These are phyloP conservation scores for Marsdenia floribunda DNA, from an alignment of 257 asterid species.

Conservation along the genomic window DNA sequence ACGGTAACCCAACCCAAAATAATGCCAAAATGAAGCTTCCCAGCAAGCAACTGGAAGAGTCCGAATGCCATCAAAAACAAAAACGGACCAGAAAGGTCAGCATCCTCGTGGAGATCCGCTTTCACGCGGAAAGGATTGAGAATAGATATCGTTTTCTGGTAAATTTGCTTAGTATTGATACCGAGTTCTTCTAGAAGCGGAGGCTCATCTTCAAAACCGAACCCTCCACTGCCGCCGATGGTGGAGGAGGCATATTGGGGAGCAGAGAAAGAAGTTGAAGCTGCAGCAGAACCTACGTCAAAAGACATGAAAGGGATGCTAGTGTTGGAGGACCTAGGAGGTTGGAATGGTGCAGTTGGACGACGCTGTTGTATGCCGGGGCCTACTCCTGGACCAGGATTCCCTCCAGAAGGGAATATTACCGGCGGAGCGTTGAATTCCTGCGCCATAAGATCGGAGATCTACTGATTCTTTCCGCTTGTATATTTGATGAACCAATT, in stretches of 20 bases:
- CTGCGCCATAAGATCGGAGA: constrained; percentile 56
- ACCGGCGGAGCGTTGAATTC: constrained; percentile 89
- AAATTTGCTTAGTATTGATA: constrained; percentile 82
- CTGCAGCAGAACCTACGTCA: constrained; percentile 66
- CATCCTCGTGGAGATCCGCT: constrained; percentile 79
- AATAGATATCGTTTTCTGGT: constrained; percentile 63
- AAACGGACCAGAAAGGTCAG: constrained; percentile 86
- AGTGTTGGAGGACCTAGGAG: constrained; percentile 59
- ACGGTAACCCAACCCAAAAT: constrained; percentile 81
- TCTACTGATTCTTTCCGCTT: constrained; percentile 16
- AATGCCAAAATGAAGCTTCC: constrained; percentile 79
- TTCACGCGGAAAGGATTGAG: constrained; percentile 66
- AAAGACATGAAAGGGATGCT: constrained; percentile 82
- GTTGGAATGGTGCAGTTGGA: constrained; percentile 89
- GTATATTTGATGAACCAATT: background rate
- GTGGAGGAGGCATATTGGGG: constrained; percentile 50
- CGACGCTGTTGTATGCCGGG: constrained; percentile 65
- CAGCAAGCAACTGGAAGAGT: constrained; percentile 79
- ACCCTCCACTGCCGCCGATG: constrained; percentile 40
- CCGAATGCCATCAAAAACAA: constrained; percentile 84
- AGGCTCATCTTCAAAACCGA: constrained; percentile 77
- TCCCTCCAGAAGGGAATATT: constrained; percentile 67
- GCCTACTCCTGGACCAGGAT: constrained; percentile 34
- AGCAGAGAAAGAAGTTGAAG: constrained; percentile 67
- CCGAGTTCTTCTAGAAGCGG: constrained; percentile 92